Base-by-base conservation (phyloP, 805 yeast genomes). In the Metschnikowia aberdeeniae region DNA sequence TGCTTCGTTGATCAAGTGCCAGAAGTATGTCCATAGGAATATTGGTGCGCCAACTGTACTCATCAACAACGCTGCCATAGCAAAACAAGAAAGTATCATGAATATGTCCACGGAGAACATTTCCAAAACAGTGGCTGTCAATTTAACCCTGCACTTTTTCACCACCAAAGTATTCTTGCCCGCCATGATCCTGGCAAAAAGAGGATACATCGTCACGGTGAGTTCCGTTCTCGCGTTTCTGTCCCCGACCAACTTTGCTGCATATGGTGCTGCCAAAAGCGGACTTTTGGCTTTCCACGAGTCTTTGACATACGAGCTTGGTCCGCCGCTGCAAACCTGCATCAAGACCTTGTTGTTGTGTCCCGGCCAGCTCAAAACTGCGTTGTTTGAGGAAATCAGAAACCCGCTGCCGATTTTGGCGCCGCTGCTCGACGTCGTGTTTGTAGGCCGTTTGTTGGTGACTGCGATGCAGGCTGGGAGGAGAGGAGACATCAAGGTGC, bases 191-290 rank as follows among this genome's bases (percentile, higher is more conserved):
- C 60, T 53, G 17, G 48, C 59, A 17, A 69, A 73, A 46, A 67
- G 92, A 36, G 97, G 97, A 0, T 86, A 81, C 59, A 73, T 92
- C 17, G 81, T 90, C 28, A 86, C 89, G 2, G 71, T 92, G 33
- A 88, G 95, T 0, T 88, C 96, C 0, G 89, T 87, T 0, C 68
- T 92, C 44, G 97, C 97, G 0, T 82, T 84, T 51, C 75, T 86
- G 72, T 76, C 93, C 0, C 97, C 97, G 0, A 90, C 95, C 8
- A 72, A 84, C 19, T 70, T 88, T 46, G 82, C 83, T 36, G 86
- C 86, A 0, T 92, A 92, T 59, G 96, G 96, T 0, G 96, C 97
- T 0, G 78, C 95, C 12, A 92, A 92, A 61, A 83, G 95, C 0
- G 97, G 95, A 0, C 64, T 88, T 26, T 79, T 92, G 42, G 89